Evolutionary conservation across 75 land plant species (phyloP).

Genomic region (Azolla pinnata): DNA sequence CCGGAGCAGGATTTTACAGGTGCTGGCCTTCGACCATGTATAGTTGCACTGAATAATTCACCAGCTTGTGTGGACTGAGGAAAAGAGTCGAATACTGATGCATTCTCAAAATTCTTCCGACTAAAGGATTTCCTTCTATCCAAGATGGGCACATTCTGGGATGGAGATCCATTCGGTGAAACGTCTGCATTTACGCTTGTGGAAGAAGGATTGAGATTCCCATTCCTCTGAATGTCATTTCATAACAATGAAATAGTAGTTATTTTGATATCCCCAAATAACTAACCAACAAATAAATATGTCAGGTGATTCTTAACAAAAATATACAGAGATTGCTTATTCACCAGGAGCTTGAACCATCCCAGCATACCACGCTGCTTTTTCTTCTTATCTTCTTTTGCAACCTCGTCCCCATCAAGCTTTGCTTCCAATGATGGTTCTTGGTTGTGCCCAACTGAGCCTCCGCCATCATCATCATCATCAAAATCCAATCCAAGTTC

Average conservation of each 20-base stretch:
- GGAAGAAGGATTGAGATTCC: conserved; percentile 17
- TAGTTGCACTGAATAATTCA: conserved; percentile 65
- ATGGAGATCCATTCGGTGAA: conserved; percentile 41
- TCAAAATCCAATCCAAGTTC: conserved; percentile 25
- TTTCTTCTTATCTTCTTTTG: conserved; percentile 47
- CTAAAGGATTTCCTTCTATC: conserved; percentile 43
- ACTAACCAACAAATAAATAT: no score
- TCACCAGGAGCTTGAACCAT: conserved; percentile 63
- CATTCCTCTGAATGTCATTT: neutral
- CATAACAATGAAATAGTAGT: neutral
- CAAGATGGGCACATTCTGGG: no score
- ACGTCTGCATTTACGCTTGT: conserved; percentile 37
- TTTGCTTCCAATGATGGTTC: conserved; percentile 41
- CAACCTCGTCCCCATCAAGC: conserved; percentile 40
- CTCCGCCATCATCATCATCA: conserved; percentile 21
- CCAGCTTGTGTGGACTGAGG: conserved; percentile 77
- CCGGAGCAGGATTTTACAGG: no score
- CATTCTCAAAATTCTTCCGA: conserved; percentile 39
- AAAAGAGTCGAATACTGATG: conserved; percentile 31
- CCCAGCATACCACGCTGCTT: conserved; percentile 70
- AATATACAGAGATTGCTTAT: no score
- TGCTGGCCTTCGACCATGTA: conserved; percentile 48
- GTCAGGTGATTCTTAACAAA: no score
- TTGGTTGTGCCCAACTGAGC: conserved; percentile 16
- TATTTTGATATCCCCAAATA: no score